Evolutionary conservation across 2,329 filamentous ascomycete genomes (phyloP).

Genomic region (Macroventuria anomochaeta): DNA sequence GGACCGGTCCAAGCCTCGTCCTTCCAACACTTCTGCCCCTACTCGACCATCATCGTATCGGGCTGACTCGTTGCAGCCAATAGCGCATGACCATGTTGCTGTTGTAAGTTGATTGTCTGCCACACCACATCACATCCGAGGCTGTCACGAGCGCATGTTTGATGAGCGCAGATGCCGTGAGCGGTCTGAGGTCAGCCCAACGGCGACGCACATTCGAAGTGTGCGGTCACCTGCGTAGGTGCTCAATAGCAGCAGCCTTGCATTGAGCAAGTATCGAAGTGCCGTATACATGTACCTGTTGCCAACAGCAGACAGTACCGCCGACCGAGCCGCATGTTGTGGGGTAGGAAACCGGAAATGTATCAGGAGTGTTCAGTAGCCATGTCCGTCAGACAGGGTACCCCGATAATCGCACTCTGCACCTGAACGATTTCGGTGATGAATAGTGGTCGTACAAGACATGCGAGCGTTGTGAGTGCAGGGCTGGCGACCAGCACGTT

Average conservation of each 20-base stretch:
- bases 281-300: background rate
- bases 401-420: conserved; percentile 29
- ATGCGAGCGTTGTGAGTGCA: conserved; percentile 5
- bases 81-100: conserved; percentile 25
- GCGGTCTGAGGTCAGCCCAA: conserved; percentile 21
- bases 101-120: conserved; percentile 46
- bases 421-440: conserved; percentile 20
- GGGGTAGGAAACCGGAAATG: conserved; percentile 26
- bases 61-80: conserved; percentile 38
- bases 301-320: conserved; percentile 9
- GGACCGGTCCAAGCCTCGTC: conserved; percentile 40
- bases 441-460: conserved; percentile 16
- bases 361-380: conserved; percentile 4
- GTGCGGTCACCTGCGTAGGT: background rate
- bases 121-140: conserved; percentile 40
- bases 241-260: conserved; percentile 24
- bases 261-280: conserved; percentile 6
- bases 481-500: conserved; percentile 15
- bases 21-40: conserved; percentile 22
- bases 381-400: conserved; percentile 26
- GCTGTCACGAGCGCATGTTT: conserved; percentile 33
- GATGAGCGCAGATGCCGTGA: conserved; percentile 32
- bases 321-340: conserved; percentile 32
- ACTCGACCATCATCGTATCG: conserved; percentile 27
- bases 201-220: background rate